These are phyloP conservation scores for Ophiocordyceps sinensis DNA, from an alignment of 2,329 filamentous ascomycete genomes.

Conservation along the genomic window DNA sequence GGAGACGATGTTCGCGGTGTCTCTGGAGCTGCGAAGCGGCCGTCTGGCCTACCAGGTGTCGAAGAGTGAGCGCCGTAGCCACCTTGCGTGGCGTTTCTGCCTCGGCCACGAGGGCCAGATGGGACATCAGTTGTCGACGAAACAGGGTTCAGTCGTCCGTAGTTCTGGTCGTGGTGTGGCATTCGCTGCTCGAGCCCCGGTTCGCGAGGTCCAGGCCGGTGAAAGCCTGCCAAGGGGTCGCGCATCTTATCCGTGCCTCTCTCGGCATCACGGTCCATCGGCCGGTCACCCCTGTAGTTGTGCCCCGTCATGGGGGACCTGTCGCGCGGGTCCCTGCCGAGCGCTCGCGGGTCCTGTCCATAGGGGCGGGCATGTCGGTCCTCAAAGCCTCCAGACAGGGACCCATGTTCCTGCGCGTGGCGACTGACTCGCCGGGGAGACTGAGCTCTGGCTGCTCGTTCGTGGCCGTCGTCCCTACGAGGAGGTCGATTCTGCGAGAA, in stretches of 20 bases:
- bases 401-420: slow-evolving; percentile 14
- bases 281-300: slow-evolving; percentile 18
- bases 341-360: slow-evolving; percentile 16
- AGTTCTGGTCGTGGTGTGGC: slow-evolving; percentile 44
- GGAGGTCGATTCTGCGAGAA: slow-evolving; percentile 17
- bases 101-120: slow-evolving; percentile 40
- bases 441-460: slow-evolving; percentile 23
- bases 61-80: slow-evolving; percentile 18
- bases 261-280: slow-evolving; percentile 24
- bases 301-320: slow-evolving; percentile 15
- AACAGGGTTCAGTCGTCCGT: slow-evolving; percentile 44
- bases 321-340: slow-evolving; percentile 16
- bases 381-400: slow-evolving; percentile 25
- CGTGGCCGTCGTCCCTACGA: slow-evolving; percentile 29
- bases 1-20: slow-evolving; percentile 27
- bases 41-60: slow-evolving; percentile 25
- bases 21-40: slow-evolving; percentile 25
- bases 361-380: slow-evolving; percentile 31
- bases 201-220: slow-evolving; percentile 19
- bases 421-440: slow-evolving; percentile 33
- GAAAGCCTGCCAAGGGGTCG: slow-evolving; percentile 22
- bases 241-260: slow-evolving; percentile 22
- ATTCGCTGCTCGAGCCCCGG: slow-evolving; percentile 34
- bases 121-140: slow-evolving; percentile 32
- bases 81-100: slow-evolving; percentile 25